phyloP scores from a whole-genome alignment of 768 basidiomycete genomes.

The Harrya chromipes region DNA sequence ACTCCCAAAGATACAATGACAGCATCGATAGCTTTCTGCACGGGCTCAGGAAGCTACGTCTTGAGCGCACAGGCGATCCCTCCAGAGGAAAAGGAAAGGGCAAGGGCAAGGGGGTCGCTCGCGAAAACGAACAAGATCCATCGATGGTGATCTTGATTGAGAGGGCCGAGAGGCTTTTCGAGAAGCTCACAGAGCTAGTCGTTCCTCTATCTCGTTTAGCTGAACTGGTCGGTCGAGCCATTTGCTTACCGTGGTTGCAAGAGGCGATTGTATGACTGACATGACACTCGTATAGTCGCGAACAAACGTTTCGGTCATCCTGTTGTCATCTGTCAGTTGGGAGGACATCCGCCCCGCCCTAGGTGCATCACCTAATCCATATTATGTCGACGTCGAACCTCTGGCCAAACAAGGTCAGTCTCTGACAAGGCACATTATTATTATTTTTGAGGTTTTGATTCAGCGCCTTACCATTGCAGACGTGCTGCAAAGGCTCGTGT shows the following conservation, averaged over 20 bases:
- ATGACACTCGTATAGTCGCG: constrained; percentile 46
- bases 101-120: constrained; percentile 28
- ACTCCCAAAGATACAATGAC: constrained; percentile 53
- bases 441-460: neutral
- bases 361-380: constrained; percentile 73
- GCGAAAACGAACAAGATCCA: constrained; percentile 14
- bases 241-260: neutral
- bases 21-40: constrained; percentile 69
- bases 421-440: neutral
- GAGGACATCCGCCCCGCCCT: constrained; percentile 66
- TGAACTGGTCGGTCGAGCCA: constrained; percentile 54
- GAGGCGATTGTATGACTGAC: constrained; percentile 1
- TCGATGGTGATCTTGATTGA: constrained; percentile 62
- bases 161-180: constrained; percentile 63
- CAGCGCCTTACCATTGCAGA: constrained; percentile 21
- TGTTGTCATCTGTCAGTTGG: constrained; percentile 68
- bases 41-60: constrained; percentile 47
- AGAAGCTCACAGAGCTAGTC: constrained; percentile 58
- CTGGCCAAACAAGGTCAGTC: constrained; percentile 55
- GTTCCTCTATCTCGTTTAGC: constrained; percentile 68
- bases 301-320: constrained; percentile 55
- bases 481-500: constrained; percentile 35
- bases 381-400: constrained; percentile 54
- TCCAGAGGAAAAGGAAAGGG: constrained; percentile 29
- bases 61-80: constrained; percentile 2